Percentiles rank a stretch among this genome's conserved stretches.
phyloP scores from a whole-genome alignment of 768 basidiomycete genomes.

The Cytidiella melzeri region DNA sequence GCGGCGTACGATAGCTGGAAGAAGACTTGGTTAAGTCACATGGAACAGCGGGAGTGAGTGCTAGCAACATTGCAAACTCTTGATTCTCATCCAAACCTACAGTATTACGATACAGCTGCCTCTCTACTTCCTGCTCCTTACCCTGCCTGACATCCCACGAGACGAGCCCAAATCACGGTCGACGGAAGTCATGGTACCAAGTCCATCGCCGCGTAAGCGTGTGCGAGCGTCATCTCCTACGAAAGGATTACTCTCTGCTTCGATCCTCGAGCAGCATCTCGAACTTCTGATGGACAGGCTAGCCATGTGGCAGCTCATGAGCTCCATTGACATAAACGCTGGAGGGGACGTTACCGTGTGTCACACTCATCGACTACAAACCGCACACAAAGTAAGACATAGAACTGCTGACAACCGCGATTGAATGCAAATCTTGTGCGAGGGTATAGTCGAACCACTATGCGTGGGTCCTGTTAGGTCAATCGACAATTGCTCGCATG shows the following conservation, averaged over 20 bases:
- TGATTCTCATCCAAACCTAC: constrained; percentile 2
- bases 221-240: constrained; percentile 18
- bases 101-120: constrained; percentile 76
- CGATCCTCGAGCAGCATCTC: constrained; percentile 42
- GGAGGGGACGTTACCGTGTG: constrained; percentile 12
- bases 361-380: constrained; percentile 14
- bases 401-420: constrained; percentile 35
- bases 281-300: constrained; percentile 77
- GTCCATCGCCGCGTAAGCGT: constrained; percentile 19
- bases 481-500: too few species aligned
- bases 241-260: constrained; percentile 9
- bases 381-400: constrained; percentile 14
- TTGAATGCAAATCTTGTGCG: constrained; percentile 72
- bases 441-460: constrained; percentile 58
- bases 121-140: constrained; percentile 58
- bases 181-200: constrained; percentile 13
- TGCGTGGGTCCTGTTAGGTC: too few species aligned
- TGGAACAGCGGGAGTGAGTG: constrained; percentile 51
- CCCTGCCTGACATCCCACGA: constrained; percentile 45
- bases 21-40: constrained; percentile 49
- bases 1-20: constrained; percentile 46
- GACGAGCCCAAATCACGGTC: constrained; percentile 17
- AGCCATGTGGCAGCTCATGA: constrained; percentile 67
- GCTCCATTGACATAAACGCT: constrained; percentile 28
- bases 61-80: constrained; percentile 13